Base-by-base conservation (phyloP, 345 rosid genomes). In the Eucalyptus viminalis region DNA sequence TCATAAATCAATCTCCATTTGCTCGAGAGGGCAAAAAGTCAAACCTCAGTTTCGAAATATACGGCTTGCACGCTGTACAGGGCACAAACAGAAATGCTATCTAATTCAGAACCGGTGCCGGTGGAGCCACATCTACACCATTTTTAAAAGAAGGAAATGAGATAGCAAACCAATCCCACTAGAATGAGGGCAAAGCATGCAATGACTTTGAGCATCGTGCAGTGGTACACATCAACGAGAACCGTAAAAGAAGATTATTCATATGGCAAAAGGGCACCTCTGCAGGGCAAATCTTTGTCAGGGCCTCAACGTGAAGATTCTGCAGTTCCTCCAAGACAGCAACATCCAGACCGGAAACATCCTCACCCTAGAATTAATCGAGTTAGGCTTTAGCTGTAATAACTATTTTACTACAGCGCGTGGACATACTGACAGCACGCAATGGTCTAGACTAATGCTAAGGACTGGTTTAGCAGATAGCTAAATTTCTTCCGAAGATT, bases 291-390 rank as follows among this genome's bases (percentile, higher is more conserved):
- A 93, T 94, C 90, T 92, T 94, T 15, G 96, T 92, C 89, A 94
- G 90, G 47, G 92, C 95, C 86, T 94, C 95, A 76, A 94, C 94
- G 87, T 93, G 97, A 92, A 93, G 91, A 91, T 92, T 92, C 69
- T 27, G 34, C 69, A 13, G 69, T 62, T 62, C 34, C 34, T 62
- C 31, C 69, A 62, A 89, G 93, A 94, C 87, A 94, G 50, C 90
- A 17, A 90, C 92, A 88, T 92, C 95, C 90, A 93, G 88, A 89
- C 90, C 91, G 86, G 88, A 86, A 87, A 95, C 89, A 91, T 93
- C 93, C 90, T 95, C 97, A 86, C 96, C 94, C 97, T 95, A 90
- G 86, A 86, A 87, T 14, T 44, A 88, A 8, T 62, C 14, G 14
- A 60, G 16, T 12, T 81, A 65, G 76, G 19, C 5, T n/a, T n/a